Evolutionary conservation across 495 filamentous ascomycete species (phyloP), one percentile per base, ranked within the genome.

Genomic region (Podospora pseudocomata): DNA sequence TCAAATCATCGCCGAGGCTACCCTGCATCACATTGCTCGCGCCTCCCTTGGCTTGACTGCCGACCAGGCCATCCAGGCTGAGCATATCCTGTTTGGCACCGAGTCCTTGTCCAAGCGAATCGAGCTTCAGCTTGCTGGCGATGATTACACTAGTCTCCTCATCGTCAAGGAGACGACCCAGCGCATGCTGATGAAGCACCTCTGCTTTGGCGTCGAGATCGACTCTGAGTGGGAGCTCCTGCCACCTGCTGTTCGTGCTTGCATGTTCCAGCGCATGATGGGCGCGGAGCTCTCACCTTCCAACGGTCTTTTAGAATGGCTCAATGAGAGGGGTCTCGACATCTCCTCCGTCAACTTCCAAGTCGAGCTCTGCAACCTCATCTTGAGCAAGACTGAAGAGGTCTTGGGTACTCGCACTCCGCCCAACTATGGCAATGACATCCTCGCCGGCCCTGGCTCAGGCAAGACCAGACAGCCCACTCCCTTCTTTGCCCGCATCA

Each of bases 121-220:
- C 49, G 68, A 67, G 11, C 61, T 74, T 28, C 66, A 73, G 53
- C 60, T 71, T 27, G 65, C 70, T 15, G 64, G 28, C 4, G 58
- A 69, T 59, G 64, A 69, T 19, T 30, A 34, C 15, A 13, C 18
- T 2, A 20, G 57, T 4, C n/a, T 74, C 16, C 27, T 53, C n/a
- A n/a, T 44, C 9, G 59, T 72, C 28, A 55, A 58, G 27, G 49
- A 58, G 26, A 19, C 23, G 0, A 65, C 65, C 20, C 70, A 69
- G 27, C n/a, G 20, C 3, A 27, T 55, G 15, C 64, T 76, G 0
- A 39, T 74, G 44, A 63, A 66, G 3, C 68, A 73, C 11, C 65
- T 76, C 1, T 74, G 74, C 49, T 55, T 76, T 2, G 69, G 64
- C 2, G 27, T 69, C 5, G 57, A 71, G 15, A 65, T 74, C 28